Evolutionary conservation across 2,329 filamentous ascomycete species (phyloP), one percentile per base, ranked within the genome.

Genomic region (Paraconiothyrium brasiliense): DNA sequence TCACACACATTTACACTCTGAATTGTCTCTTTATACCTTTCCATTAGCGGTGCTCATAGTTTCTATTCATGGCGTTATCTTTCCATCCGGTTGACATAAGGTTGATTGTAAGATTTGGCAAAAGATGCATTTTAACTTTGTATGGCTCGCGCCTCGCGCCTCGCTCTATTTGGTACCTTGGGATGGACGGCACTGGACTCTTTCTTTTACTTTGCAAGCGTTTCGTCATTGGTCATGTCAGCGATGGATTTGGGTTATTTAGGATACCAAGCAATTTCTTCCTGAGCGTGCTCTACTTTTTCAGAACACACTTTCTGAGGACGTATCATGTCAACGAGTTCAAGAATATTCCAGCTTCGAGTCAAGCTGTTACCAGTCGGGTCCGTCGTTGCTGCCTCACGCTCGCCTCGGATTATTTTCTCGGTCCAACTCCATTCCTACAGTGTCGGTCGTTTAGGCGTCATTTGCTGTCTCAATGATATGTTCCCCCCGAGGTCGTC

Each of bases 21-120:
- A 55, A 55, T 39, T 55, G n/a, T 32, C 39, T 16, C 52, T 8
- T 14, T 32, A 7, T 16, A 44, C 32, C 46, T 9, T 43, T 20
- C 10, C 24, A 30, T 43, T 24, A 30, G 16, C 6, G n/a, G 20
- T 11, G n/a, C 20, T 52, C 51, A 14, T 27, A 22, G 22, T 13
- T 44, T 24, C 39, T 11, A 32, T 54, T 13, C 13, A 16, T 27
- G 16, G 46, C 52, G 46, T 41, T 35, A 14, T 46, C 52, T 55
- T 39, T 46, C 39, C 39, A 39, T 55, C 41, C 39, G 39, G 32
- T 44, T 22, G 35, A 39, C 16, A 48, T 27, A 32, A 57, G 30
- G 54, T 39, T 57, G 44, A 49, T 49, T 57, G 54, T 57, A 57
- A 57, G 54, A 57, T 57, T 49, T 41, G 22, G 37, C 50, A 43